These are phyloP conservation scores for Protomyces gravidus DNA, from an alignment of 1,139 yeast species.

Conservation along the genomic window DNA sequence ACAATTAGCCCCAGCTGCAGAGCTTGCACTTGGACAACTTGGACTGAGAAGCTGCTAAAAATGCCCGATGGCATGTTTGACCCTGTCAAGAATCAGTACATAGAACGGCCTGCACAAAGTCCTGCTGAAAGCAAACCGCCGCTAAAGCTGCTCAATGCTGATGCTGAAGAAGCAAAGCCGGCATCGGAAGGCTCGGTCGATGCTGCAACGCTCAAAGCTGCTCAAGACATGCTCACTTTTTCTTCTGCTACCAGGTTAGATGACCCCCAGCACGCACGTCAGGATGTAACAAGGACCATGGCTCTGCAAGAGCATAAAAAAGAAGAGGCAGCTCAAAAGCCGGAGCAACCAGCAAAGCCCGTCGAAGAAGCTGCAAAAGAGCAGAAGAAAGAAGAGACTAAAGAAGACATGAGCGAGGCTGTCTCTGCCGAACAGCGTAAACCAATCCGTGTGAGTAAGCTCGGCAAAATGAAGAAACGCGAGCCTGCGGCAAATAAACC, in stretches of 20 bases:
- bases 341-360: neutral
- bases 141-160: neutral
- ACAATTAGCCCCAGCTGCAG: too few relatives aligned
- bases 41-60: neutral
- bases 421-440: slow-evolving; percentile 5
- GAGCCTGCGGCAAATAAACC: slow-evolving; percentile 5
- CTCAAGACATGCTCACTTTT: slow-evolving; percentile 1
- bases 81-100: neutral
- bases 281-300: neutral
- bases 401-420: neutral
- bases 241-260: neutral
- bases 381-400: neutral
- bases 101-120: neutral
- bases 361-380: neutral
- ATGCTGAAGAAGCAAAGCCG: neutral
- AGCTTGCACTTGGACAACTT: neutral
- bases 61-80: neutral
- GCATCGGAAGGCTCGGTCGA: neutral
- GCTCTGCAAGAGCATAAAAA: neutral
- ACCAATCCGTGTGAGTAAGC: slow-evolving; percentile 17
- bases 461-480: slow-evolving; percentile 24
- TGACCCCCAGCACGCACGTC: neutral
- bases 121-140: neutral
- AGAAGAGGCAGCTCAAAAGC: neutral
- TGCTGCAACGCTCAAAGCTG: neutral